phyloP scores from a whole-genome alignment of 179 eudicot species.

The Vitellaria paradoxa region DNA sequence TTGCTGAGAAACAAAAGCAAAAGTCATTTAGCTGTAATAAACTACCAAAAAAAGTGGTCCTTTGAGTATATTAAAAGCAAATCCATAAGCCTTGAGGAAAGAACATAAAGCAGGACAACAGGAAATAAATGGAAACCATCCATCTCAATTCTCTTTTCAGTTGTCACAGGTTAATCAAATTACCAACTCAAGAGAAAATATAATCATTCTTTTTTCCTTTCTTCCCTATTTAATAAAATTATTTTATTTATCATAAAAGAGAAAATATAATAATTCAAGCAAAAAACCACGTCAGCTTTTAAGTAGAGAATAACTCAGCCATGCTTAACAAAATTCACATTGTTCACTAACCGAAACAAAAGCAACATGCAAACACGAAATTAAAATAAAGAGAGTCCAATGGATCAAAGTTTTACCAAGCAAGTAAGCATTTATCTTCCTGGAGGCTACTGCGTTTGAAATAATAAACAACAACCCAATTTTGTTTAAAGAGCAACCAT shows the following conservation, averaged over 20 bases:
- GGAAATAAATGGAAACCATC: not conserved
- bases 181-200: not conserved
- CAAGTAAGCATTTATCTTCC: not conserved
- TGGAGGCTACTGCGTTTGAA: not conserved
- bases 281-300: too few species aligned
- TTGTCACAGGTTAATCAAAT: not conserved
- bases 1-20: not conserved
- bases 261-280: too few species aligned
- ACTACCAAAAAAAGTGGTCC: not conserved
- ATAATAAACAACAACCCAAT: not conserved
- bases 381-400: not conserved
- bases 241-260: too few species aligned
- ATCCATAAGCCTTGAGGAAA: not conserved
- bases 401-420: not conserved
- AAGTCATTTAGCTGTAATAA: not conserved
- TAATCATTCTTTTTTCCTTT: not conserved
- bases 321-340: not conserved
- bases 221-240: too few species aligned
- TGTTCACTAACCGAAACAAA: not conserved
- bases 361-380: not conserved
- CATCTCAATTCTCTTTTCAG: not conserved
- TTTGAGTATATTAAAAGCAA: not conserved
- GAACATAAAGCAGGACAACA: too few species aligned
- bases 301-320: conserved; percentile 2
- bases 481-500: too few species aligned